Conservation (phyloP, 75 land plant species). For the Chamaecyparis obtusa region DNA sequence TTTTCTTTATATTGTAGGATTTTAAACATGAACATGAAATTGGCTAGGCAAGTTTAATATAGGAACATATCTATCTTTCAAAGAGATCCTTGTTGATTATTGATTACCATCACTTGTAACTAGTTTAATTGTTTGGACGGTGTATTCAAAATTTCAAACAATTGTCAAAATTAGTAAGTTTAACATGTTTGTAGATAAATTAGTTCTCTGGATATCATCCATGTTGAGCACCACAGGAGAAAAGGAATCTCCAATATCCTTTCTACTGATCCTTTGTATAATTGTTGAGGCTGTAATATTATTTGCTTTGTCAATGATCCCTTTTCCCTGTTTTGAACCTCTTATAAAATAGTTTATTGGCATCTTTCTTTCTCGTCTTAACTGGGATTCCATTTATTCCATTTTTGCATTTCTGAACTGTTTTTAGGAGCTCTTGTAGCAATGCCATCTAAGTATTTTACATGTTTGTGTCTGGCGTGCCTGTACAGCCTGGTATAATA, state of each 20-base stretch:
- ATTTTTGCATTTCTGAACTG: neutral
- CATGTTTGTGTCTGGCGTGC: neutral
- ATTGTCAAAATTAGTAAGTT: neutral
- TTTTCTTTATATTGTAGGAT: neutral
- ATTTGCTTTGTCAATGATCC: neutral
- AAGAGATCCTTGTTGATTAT: neutral
- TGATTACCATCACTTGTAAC: neutral
- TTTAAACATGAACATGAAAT: neutral
- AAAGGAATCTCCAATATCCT: neutral
- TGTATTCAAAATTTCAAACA: too few relatives aligned
- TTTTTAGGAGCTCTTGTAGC: neutral
- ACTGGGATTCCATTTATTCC: neutral
- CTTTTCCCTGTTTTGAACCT: neutral
- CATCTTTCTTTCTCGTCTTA: neutral
- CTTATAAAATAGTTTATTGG: neutral
- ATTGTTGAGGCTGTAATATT: neutral
- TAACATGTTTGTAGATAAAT: neutral
- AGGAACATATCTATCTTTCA: neutral
- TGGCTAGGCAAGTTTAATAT: neutral
- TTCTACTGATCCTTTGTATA: neutral
- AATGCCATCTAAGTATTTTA: neutral
- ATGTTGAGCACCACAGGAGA: neutral
- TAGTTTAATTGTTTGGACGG: too few relatives aligned
- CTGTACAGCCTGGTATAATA: neutral
- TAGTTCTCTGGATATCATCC: neutral